phyloP scores from a whole-genome alignment of 2,329 filamentous ascomycete species.

The Mariannaea elegans region DNA sequence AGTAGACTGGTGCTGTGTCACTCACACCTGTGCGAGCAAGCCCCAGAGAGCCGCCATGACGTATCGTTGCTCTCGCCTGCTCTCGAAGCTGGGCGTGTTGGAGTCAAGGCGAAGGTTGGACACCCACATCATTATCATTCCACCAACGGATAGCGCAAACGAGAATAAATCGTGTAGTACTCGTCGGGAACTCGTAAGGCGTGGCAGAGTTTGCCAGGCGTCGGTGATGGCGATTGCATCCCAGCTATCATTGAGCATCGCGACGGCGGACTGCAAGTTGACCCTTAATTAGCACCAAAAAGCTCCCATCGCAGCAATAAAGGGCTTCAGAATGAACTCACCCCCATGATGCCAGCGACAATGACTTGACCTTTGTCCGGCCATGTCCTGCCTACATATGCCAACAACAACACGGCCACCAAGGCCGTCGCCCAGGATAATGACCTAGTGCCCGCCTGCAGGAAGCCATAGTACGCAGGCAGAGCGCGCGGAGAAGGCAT shows the following conservation, averaged over 20 bases:
- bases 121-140: conserved; percentile 46
- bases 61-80: conserved; percentile 29
- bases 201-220: conserved; percentile 35
- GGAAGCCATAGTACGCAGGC: conserved; percentile 28
- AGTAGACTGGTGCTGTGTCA: neutral
- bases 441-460: conserved; percentile 38
- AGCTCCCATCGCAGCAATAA: no score
- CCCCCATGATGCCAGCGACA: conserved; percentile 44
- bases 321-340: conserved; percentile 30
- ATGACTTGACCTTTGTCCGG: conserved; percentile 39
- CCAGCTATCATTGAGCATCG: conserved; percentile 51
- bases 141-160: conserved; percentile 45
- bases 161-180: conserved; percentile 46
- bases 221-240: conserved; percentile 44
- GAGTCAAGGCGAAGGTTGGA: conserved; percentile 37
- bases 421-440: conserved; percentile 46
- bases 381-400: conserved; percentile 46
- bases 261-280: conserved; percentile 38
- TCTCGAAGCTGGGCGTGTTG: conserved; percentile 5
- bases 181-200: conserved; percentile 40
- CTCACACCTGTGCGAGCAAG: conserved; percentile 40
- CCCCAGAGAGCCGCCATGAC: conserved; percentile 35
- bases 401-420: conserved; percentile 44
- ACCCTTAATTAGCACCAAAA: neutral
- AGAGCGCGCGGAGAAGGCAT: conserved; percentile 30